phyloP scores from a whole-genome alignment of 2,329 filamentous ascomycete species.

The Colletotrichum tanaceti region DNA sequence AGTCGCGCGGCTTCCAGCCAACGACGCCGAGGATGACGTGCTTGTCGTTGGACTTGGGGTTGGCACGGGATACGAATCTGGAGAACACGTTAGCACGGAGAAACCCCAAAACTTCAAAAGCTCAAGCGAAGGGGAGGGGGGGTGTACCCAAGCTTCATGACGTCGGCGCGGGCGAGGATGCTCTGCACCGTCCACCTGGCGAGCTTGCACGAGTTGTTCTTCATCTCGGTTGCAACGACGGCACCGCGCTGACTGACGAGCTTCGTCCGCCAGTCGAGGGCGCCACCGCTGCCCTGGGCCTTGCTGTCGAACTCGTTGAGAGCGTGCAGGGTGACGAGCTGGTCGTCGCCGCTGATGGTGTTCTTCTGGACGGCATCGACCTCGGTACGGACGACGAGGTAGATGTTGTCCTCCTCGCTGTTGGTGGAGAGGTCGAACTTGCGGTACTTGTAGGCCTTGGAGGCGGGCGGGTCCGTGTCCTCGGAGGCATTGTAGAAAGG shows the following conservation, averaged over 20 bases:
- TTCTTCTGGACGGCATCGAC: conserved; percentile 97
- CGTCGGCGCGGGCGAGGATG: conserved; percentile 95
- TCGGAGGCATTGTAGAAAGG: conserved; percentile 97
- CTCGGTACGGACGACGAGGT: conserved; percentile 94
- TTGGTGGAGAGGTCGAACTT: conserved; percentile 95
- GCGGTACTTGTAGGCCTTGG: conserved; percentile 98
- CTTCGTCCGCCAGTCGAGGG: conserved; percentile 97
- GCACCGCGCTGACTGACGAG: conserved; percentile 94
- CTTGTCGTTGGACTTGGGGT: conserved; percentile 91
- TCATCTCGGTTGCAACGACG: conserved; percentile 99
- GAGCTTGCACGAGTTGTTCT: conserved; percentile 99
- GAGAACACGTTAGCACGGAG: conserved; percentile 44
- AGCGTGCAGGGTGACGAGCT: conserved; percentile 91
- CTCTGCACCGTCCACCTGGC: conserved; percentile 97
- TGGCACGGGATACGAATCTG: conserved; percentile 94
- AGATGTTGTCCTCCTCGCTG: conserved; percentile 86
- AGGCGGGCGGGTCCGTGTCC: conserved; percentile 92
- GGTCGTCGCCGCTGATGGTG: conserved; percentile 89
- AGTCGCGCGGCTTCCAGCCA: conserved; percentile 97
- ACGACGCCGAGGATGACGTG: conserved; percentile 96
- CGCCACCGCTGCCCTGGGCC: conserved; percentile 93
- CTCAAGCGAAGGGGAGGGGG: conserved; percentile 18
- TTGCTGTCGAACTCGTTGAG: conserved; percentile 99
- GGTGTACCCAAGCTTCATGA: conserved; percentile 95
- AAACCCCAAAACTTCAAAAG: conserved; percentile 48